These are phyloP conservation scores for Ganoderma lucidum DNA, from an alignment of 1,284 basidiomycete genomes.

Conservation along the genomic window DNA sequence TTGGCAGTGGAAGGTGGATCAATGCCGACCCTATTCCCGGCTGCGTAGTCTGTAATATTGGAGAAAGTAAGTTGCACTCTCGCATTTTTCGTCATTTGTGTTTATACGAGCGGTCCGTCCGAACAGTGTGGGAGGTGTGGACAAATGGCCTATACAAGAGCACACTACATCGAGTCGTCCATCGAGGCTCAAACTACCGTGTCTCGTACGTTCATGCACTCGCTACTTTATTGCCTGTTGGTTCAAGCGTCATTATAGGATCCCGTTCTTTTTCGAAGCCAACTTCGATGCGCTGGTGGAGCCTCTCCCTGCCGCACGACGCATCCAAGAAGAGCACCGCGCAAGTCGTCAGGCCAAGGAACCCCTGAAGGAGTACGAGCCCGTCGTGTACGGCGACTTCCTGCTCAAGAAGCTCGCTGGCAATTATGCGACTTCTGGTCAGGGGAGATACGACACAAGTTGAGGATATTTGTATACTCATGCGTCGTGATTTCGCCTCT, in stretches of 20 bases:
- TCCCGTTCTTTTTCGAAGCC: conserved; percentile 91
- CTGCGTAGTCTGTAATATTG: conserved; percentile 84
- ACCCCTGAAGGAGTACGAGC: conserved; percentile 43
- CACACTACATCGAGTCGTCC: conserved; percentile 83
- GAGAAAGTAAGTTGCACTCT: conserved; percentile 68
- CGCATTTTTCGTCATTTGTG: neutral
- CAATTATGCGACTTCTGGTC: conserved; percentile 61
- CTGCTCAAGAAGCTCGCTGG: conserved; percentile 72
- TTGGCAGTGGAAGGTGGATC: conserved; percentile 73
- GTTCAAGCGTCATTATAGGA: conserved; percentile 43
- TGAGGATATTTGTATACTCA: neutral
- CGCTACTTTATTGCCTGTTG: neutral
- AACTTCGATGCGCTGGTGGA: conserved; percentile 74
- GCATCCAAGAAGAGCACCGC: conserved; percentile 47
- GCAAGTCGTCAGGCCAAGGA: conserved; percentile 16
- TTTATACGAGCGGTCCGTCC: neutral
- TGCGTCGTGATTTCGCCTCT: neutral
- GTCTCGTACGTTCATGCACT: conserved; percentile 35
- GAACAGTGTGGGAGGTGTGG: conserved; percentile 86
- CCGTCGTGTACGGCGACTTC: conserved; percentile 80
- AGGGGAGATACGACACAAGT: conserved; percentile 48
- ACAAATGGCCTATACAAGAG: conserved; percentile 80
- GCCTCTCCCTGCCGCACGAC: conserved; percentile 63
- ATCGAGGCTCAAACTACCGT: conserved; percentile 75
- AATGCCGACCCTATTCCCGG: conserved; percentile 81